Evolutionary conservation across 164 flowering plant species (phyloP), one percentile per base, ranked within the genome.

Genomic region (Sextonia rubra): DNA sequence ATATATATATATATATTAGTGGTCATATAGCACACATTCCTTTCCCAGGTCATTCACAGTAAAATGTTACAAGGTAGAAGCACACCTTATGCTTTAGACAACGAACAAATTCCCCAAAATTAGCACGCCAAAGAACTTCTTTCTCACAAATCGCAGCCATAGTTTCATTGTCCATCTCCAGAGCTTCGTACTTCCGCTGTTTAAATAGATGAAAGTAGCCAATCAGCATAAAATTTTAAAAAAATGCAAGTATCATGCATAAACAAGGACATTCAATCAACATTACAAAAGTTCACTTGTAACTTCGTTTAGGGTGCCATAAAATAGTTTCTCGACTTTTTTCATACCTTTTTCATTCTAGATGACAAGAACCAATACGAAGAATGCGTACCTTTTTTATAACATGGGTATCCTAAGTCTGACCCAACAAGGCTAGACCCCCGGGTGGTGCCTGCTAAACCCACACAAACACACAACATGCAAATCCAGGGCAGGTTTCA

Each of bases 111-210:
- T 88, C 97, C 72, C 90, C 98, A 79, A 87, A 90, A 82, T 91
- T 96, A 52, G 85, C 88, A 60, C 97, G 97, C 97, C 97, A 96
- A 76, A 91, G 81, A 71, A 88, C 78, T 72, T 83, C 80, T 83
- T 81, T 85, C 68, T 86, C 83, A 25, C 66, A 72, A 68, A 77
- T 69, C 32, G 74, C 25, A 74, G 64, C 81, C 44, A 63, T 76
- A 2, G 55, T 63, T 60, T 82, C 88, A 24, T 58, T 73, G 74
- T 86, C 90, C 48, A 71, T 69, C 70, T 85, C 90, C 64, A 82
- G 61, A 52, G 47, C 70, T 75, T 75, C 83, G 70, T 70, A 81
- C 77, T 91, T 95, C 67, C 97, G 89, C 99, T 91, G 66, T 61
- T 73, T 60, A 64, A 62, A 30, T 74, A 3, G 14, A 15, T 52